Base-by-base conservation (phyloP, 495 filamentous ascomycete genomes). In the Neurospora tetrasperma region DNA sequence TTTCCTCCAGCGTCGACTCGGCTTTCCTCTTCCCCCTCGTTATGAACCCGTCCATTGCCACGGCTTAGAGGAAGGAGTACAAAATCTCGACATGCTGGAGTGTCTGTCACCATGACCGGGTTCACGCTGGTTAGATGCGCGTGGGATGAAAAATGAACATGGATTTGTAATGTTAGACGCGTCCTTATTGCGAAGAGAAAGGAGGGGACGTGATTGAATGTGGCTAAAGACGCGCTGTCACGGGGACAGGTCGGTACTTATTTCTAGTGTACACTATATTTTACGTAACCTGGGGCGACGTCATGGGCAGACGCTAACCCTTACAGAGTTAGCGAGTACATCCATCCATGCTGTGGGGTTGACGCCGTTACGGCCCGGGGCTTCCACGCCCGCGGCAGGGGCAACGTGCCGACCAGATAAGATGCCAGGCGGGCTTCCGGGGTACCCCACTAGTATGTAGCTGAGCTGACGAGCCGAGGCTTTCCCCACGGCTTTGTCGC, bases 11-110 rank as follows among this genome's bases (percentile, higher is more conserved):
- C 9, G 23, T 79, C 14, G 76, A 73, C 44, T 66, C 54, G 27
- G 54, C 54, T 7, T 86, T 86, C 46, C 84, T 79, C 73, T 86
- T 86, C 35, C 75, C 78, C 23, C 82, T 74, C 41, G 80, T 84
- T 44, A 86, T 77, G 73, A 86, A 86, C 44, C 82, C 77, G 69
- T 86, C 83, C 85, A 86, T 85, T 66, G 18, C 74, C 54, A 35
- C 12, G 23, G 14, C 54, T 62, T 62, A 38, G 7, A 16, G 6
- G 7, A 7, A 7, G 35, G 54, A 38, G 12, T 66, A 8, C 54
- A 27, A 14, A 8, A 31, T 35, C 6, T 9, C 54, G 54, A 66
- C 54, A 66, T 66, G 27, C 18, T 66, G 18, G 27, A 35, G 12
- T 62, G 11, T 66, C 14, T 4, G 23, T 66, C 14, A 66, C 14